A percentile compares a stretch with the other conserved stretches of the same genome.
These are phyloP conservation scores for Immersiporthe knoxdaviesiana DNA, from an alignment of 2,329 filamentous ascomycete genomes.

Conservation along the genomic window DNA sequence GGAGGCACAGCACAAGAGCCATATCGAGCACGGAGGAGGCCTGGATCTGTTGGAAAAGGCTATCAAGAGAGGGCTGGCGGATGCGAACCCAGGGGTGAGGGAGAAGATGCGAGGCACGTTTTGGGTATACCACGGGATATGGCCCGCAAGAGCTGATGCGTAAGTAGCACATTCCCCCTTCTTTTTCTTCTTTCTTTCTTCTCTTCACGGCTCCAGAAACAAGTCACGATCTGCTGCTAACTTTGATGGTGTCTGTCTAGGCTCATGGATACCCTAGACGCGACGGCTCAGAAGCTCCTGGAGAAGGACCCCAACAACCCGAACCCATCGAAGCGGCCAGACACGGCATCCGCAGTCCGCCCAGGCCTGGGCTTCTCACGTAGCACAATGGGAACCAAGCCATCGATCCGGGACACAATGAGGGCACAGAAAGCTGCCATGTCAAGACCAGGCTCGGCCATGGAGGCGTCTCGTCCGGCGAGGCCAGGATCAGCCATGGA, in stretches of 20 bases:
- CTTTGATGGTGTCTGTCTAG: slow-evolving; percentile 43
- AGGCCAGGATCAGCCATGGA: slow-evolving; percentile 68
- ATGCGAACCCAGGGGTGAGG: slow-evolving; percentile 87
- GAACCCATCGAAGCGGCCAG: slow-evolving; percentile 63
- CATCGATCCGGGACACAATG: slow-evolving; percentile 80
- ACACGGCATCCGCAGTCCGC: slow-evolving; percentile 50
- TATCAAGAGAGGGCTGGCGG: slow-evolving; percentile 83
- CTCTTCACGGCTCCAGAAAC: too few species aligned
- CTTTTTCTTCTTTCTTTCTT: too few species aligned
- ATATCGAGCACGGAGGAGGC: slow-evolving; percentile 83
- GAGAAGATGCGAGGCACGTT: slow-evolving; percentile 84
- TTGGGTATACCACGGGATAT: slow-evolving; percentile 79
- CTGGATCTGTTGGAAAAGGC: slow-evolving; percentile 84
- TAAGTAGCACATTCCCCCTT: slow-evolving; percentile 59
- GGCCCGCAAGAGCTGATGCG: slow-evolving; percentile 76
- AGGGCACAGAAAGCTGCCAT: slow-evolving; percentile 70
- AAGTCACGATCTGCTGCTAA: slow-evolving; percentile 30
- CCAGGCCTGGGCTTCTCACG: slow-evolving; percentile 65
- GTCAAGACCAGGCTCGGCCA: slow-evolving; percentile 42
- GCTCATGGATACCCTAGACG: slow-evolving; percentile 78
- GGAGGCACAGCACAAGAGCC: slow-evolving; percentile 75
- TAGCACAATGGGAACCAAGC: slow-evolving; percentile 63
- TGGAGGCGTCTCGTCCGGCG: slow-evolving; percentile 54
- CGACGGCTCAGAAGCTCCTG: slow-evolving; percentile 76
- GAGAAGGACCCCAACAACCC: slow-evolving; percentile 85